Evolutionary conservation across 345 rosid genomes (phyloP), one percentile per base, ranked within the genome.

Genomic region (Conringia planisiliqua): DNA sequence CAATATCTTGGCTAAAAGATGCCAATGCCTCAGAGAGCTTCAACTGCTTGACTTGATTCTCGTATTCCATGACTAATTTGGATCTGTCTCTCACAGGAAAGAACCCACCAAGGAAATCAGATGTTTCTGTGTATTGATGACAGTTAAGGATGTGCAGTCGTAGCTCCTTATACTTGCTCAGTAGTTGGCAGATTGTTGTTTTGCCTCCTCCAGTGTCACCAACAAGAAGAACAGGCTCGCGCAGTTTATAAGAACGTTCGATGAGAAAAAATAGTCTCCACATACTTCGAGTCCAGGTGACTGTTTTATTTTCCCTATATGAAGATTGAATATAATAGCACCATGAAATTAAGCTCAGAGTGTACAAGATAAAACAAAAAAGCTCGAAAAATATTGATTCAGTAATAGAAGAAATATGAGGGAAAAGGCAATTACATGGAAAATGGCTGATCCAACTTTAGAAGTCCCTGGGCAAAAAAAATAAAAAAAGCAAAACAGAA

Each of bases 161-260:
- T 70, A 83, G 81, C 65, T 83, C 81, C 71, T 66, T 50, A 35
- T 4, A 50, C 17, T 66, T 22, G 35, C 93, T 84, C 74, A 93
- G 82, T 71, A 88, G 74, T 82, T 93, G 97, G 81, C 98, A 90
- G 65, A 87, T 93, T 29, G 97, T 91, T 35, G 98, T 94, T 87
- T 91, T 94, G 48, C 98, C 98, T 70, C 98, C 97, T 54, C 98
- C 97, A 72, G 98, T 91, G 78, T 94, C 97, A 59, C 98, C 98
- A 79, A 91, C 98, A 79, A 94, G 98, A 42, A 94, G 98, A 62
- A 94, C 92, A 30, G 98, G 98, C 78, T 94, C 98, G 55, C 81
- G 90, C 67, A 91, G 76, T 85, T 88, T 83, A 78, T 86, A 89
- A 72, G 93, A 94, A 64, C 88, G 90, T 71, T 70, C 81, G 20